These are phyloP conservation scores for Cicer yamashitae DNA, from an alignment of 306 rosid genomes.

Conservation along the genomic window DNA sequence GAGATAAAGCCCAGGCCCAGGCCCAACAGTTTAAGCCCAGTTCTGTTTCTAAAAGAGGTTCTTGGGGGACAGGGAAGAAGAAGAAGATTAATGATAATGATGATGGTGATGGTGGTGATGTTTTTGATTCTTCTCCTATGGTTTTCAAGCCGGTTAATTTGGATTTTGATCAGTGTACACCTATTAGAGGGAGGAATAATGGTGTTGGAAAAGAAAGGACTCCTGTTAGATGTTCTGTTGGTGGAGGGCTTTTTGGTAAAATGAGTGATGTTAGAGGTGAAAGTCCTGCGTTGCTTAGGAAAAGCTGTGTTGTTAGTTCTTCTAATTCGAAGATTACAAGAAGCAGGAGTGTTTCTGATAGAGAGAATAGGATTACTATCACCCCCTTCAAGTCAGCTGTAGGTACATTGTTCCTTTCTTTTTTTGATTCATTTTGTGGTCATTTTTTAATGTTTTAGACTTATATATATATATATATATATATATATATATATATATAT, in stretches of 20 bases:
- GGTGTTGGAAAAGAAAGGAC: slow-evolving; percentile 53
- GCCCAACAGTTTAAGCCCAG: slow-evolving; percentile 43
- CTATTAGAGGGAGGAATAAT: slow-evolving; percentile 56
- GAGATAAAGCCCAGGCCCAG: slow-evolving; percentile 55
- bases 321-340: slow-evolving; percentile 61
- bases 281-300: slow-evolving; percentile 73
- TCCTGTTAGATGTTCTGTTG: slow-evolving; percentile 66
- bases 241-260: slow-evolving; percentile 71
- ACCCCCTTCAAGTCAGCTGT: slow-evolving; percentile 88
- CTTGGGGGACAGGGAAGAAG: slow-evolving; percentile 73
- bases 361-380: slow-evolving; percentile 62
- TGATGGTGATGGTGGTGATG: slow-evolving; percentile 40
- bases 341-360: slow-evolving; percentile 80
- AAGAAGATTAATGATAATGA: background rate
- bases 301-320: slow-evolving; percentile 66
- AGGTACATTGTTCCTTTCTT: slow-evolving; percentile 74
- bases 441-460: background rate
- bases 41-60: slow-evolving; percentile 70
- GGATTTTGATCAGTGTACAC: slow-evolving; percentile 89
- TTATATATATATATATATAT: no score
- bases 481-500: no score
- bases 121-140: slow-evolving; percentile 59
- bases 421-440: background rate
- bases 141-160: slow-evolving; percentile 68
- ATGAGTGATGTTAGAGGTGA: slow-evolving; percentile 65